Conservation (phyloP, 768 basidiomycete genomes). For the Dentipellis sp. region DNA sequence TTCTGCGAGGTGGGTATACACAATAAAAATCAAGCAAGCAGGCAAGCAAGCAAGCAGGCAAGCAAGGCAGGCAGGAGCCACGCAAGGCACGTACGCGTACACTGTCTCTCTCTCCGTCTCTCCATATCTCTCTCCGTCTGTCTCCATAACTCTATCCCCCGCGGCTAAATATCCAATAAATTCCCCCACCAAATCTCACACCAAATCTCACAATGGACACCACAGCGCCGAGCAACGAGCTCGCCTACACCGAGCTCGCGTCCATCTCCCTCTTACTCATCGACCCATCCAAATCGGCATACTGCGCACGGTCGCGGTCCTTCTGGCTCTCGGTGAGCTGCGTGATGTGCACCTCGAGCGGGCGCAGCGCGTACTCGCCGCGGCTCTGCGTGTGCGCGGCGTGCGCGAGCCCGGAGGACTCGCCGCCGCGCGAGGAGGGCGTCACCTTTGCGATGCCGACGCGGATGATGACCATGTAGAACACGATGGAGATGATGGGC, state of each 20-base stretch:
- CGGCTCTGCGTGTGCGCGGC: neutral
- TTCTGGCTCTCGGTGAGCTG: conserved; percentile 1
- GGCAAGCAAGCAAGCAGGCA: no score
- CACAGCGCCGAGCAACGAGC: no score
- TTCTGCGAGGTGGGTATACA: no score
- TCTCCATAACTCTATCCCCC: no score
- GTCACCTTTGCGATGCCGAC: conserved; percentile 9
- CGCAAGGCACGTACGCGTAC: no score
- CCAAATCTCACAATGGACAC: no score
- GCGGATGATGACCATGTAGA: conserved; percentile 20
- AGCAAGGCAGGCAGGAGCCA: no score
- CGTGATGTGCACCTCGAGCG: conserved; percentile 2
- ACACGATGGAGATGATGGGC: conserved; percentile 19
- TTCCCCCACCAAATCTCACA: no score
- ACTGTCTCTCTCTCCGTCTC: no score
- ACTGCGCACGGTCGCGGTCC: neutral
- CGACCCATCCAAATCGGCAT: neutral
- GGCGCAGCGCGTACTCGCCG: neutral
- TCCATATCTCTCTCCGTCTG: no score
- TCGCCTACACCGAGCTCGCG: neutral
- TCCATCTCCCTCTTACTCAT: neutral
- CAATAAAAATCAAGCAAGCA: no score
- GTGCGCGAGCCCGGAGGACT: neutral
- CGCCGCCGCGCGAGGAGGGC: neutral
- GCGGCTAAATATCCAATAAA: no score